Base-by-base conservation (phyloP, 1,284 basidiomycete genomes). In the Cryptococcus sp. region DNA sequence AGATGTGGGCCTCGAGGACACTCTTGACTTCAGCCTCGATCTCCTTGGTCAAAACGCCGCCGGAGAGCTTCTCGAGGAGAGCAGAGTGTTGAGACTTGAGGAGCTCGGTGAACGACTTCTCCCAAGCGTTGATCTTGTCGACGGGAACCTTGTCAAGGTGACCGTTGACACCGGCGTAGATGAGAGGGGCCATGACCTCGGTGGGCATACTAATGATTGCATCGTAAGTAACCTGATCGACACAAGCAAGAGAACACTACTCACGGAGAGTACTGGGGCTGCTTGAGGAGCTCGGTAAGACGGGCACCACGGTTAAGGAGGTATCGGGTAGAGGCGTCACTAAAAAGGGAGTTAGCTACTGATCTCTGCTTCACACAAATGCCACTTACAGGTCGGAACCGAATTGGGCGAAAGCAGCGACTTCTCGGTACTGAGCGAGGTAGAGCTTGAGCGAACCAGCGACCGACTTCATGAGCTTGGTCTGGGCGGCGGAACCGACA, bases 391-490 rank as follows among this genome's bases (percentile, higher is more conserved):
- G 90, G 83, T 98, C 95, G 72, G 95, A 99, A 87, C 95, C 95
- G 85, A 99, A 99, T 81, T 98, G 95, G 63, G 95, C 95, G 71
- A 77, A 76, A 67, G 95, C 95, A 70, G 95, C 95, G 69, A 99
- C 93, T 85, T 99, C 95, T 90, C 95, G 94, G 86, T 98, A 99
- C 82, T 99, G 95, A 54, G 95, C 95, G 68, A 99, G 91, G 87
- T 98, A 98, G 55, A 99, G 87, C 85, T 99, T 99, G 76, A 98
- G 88, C 67, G 94, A 98, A 87, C 95, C 95, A 72, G 95, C 94
- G 75, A 98, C 97, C 84, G 96, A 92, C 90, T 98, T 99, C 93
- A 97, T 96, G 83, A 96, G 92, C 85, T 95, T 93, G 76, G 93
- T 97, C 85, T 99, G 95, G 77, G 95, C 95, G 76, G 95, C 94